Conservation (phyloP, 1,284 basidiomycete genomes). For the Cerioporus squamosus region DNA sequence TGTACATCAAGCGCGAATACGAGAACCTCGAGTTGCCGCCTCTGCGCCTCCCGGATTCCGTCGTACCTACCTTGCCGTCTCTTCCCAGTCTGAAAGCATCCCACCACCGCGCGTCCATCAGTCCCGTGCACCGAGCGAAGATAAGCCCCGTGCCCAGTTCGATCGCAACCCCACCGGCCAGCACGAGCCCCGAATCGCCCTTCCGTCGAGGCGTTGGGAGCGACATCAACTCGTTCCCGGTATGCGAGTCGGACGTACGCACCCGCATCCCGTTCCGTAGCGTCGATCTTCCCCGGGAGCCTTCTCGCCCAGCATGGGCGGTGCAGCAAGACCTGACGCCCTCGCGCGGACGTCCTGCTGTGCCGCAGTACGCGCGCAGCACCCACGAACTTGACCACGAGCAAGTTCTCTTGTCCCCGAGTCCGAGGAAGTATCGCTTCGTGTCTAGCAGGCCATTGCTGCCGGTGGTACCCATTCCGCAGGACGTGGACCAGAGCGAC, state of each 20-base stretch:
- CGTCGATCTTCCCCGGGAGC: not conserved
- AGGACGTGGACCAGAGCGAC: not conserved
- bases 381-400: not conserved
- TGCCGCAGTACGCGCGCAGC: not conserved
- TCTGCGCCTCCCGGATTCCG: not conserved
- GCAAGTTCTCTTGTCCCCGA: not conserved
- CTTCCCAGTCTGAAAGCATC: not conserved
- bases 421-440: conserved; percentile 21
- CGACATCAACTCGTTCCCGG: not conserved
- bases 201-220: not conserved
- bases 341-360: conserved; percentile 1
- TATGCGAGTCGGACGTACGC: conserved; percentile 4
- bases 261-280: conserved; percentile 2
- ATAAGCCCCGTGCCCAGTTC: not conserved
- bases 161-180: not conserved
- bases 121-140: not conserved
- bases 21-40: conserved; percentile 6
- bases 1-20: conserved; percentile 9
- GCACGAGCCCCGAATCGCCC: conserved; percentile 1
- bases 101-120: not conserved
- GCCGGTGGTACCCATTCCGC: not conserved
- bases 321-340: not conserved
- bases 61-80: not conserved
- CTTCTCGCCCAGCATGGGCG: not conserved
- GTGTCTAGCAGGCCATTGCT: conserved; percentile 14